These are phyloP conservation scores for Kwoniella sp. DNA, from an alignment of 768 basidiomycete genomes.

Conservation along the genomic window DNA sequence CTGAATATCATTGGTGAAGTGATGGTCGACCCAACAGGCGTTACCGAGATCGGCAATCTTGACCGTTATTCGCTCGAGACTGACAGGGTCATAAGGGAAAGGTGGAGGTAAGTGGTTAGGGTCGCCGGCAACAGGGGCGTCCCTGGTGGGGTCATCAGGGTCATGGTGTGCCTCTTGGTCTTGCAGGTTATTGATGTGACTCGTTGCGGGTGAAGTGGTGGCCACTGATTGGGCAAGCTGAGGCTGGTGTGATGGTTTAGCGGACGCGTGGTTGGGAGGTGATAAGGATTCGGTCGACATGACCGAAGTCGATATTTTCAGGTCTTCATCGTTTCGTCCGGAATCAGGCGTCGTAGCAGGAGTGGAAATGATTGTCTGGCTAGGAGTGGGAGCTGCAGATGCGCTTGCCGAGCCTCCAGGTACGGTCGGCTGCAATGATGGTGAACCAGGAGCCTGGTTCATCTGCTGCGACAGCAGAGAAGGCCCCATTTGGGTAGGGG, in stretches of 20 bases:
- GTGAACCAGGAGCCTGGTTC: slow-evolving; percentile 37
- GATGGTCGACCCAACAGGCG: slow-evolving; percentile 84
- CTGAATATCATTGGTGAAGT: slow-evolving; percentile 98
- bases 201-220: slow-evolving; percentile 43
- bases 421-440: slow-evolving; percentile 23
- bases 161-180: slow-evolving; percentile 49
- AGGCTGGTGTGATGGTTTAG: slow-evolving; percentile 12
- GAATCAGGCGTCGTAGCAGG: slow-evolving; percentile 50
- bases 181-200: slow-evolving; percentile 50
- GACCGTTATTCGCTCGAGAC: slow-evolving; percentile 71
- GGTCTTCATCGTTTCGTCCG: slow-evolving; percentile 28
- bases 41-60: slow-evolving; percentile 99
- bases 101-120: slow-evolving; percentile 58
- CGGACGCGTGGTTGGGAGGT: slow-evolving; percentile 26
- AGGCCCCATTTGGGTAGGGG: slow-evolving; percentile 60
- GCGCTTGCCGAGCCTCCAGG: slow-evolving; percentile 22
- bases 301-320: slow-evolving; percentile 49
- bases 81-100: slow-evolving; percentile 54
- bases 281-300: slow-evolving; percentile 48
- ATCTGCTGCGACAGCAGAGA: slow-evolving; percentile 74
- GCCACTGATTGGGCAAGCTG: slow-evolving; percentile 17
- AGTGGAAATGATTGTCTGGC: slow-evolving; percentile 39
- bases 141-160: slow-evolving; percentile 33
- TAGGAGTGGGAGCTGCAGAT: slow-evolving; percentile 40
- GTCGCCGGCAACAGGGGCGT: slow-evolving; percentile 58